Percentiles rank a stretch among this genome's conserved stretches.
Conservation (phyloP, 768 basidiomycete genomes). For the Suillus brevipes region DNA sequence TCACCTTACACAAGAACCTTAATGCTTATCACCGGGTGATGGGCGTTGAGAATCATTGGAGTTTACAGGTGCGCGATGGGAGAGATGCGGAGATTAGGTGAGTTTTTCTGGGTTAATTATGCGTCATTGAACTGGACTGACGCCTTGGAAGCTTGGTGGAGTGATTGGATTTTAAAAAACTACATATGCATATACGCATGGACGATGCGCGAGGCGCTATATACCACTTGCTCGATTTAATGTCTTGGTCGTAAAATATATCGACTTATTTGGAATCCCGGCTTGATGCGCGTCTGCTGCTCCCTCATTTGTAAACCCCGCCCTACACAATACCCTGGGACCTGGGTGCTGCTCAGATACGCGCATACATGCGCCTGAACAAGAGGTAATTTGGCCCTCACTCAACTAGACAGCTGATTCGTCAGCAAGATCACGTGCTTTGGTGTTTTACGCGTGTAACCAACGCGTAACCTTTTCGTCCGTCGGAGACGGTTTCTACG, state of each 20-base stretch:
- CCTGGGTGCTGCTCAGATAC: not conserved
- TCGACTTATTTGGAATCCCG: not conserved
- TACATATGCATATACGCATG: not conserved
- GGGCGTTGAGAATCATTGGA: conserved; percentile 79
- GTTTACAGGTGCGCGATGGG: conserved; percentile 58
- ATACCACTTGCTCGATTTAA: conserved; percentile 3
- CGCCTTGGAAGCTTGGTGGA: not conserved
- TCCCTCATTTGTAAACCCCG: not conserved
- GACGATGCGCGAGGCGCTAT: not conserved
- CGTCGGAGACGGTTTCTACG: too few species aligned
- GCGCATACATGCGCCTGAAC: too few species aligned
- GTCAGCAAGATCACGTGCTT: too few species aligned
- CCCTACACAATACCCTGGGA: not conserved
- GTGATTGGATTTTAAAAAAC: not conserved
- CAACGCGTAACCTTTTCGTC: too few species aligned
- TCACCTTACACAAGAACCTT: conserved; percentile 97
- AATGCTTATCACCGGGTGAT: conserved; percentile 93
- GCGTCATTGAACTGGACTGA: not conserved
- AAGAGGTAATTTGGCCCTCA: too few species aligned
- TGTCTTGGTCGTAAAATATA: conserved; percentile 2
- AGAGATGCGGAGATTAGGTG: conserved; percentile 14
- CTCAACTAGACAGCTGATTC: too few species aligned
- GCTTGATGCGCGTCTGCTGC: not conserved
- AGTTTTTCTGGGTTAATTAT: not conserved
- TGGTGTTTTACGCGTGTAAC: too few species aligned